A percentile compares a stretch with the other conserved stretches of the same genome.
Evolutionary conservation across 495 filamentous ascomycete genomes (phyloP).

Genomic region (Penicillium flavigenum): DNA sequence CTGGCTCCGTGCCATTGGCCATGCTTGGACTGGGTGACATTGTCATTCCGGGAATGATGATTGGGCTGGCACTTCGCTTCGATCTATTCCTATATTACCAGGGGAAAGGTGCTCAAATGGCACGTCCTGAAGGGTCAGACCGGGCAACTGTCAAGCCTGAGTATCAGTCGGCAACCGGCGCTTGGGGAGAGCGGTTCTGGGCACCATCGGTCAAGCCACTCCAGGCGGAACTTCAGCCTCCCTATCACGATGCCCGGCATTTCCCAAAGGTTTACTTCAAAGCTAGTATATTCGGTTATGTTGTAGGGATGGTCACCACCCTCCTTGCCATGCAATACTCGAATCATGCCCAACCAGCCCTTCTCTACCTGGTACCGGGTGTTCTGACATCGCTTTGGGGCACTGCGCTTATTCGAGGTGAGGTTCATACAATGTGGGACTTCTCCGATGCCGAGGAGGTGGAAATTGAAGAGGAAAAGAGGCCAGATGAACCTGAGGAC

Average conservation of each 20-base stretch:
- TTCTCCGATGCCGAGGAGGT: constrained; percentile 67
- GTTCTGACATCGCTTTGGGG: constrained; percentile 75
- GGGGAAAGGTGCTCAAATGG: constrained; percentile 48
- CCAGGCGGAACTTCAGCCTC: constrained; percentile 36
- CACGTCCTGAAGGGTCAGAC: constrained; percentile 36
- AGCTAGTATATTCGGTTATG: constrained; percentile 74
- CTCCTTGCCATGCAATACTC: constrained; percentile 73
- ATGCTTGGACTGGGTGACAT: constrained; percentile 96
- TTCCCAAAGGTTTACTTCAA: constrained; percentile 92
- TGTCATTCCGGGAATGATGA: constrained; percentile 90
- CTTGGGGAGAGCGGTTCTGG: constrained; percentile 90
- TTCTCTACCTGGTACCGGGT: constrained; percentile 89
- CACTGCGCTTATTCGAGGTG: constrained; percentile 70
- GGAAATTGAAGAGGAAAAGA: constrained; percentile 28
- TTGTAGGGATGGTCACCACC: constrained; percentile 75
- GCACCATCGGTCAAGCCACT: constrained; percentile 37
- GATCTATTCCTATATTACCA: constrained; percentile 84
- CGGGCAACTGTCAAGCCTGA: constrained; percentile 50
- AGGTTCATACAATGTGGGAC: constrained; percentile 70
- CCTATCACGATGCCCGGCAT: constrained; percentile 41
- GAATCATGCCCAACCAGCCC: constrained; percentile 82
- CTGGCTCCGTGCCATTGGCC: constrained; percentile 52
- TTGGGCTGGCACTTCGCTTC: constrained; percentile 83
- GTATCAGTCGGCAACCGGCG: constrained; percentile 59
- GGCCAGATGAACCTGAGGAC: constrained; percentile 25